phyloP scores from a whole-genome alignment of 164 flowering plant genomes.

The Umbellularia californica region DNA sequence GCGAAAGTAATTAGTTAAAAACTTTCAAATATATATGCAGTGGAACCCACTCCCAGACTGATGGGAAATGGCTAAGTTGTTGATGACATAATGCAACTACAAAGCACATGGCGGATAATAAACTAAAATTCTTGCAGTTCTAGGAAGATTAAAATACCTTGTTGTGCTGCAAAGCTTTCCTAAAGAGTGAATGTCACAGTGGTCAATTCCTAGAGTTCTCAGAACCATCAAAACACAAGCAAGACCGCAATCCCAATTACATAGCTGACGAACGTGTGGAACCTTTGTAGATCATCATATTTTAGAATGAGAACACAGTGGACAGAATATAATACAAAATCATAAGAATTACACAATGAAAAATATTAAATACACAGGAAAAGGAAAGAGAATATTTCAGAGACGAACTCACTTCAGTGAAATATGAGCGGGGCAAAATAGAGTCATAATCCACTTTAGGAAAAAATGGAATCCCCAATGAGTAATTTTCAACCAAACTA shows the following conservation, averaged over 20 bases:
- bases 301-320: not conserved
- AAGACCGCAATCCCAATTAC: slow-evolving; percentile 95
- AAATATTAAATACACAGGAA: not conserved
- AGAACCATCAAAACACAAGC: slow-evolving; percentile 92
- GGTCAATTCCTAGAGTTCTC: slow-evolving; percentile 55
- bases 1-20: too few relatives aligned
- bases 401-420: slow-evolving; percentile 55
- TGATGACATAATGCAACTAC: not conserved
- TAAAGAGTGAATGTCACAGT: slow-evolving; percentile 43
- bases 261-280: slow-evolving; percentile 72
- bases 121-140: not conserved
- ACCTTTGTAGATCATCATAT: slow-evolving; percentile 43
- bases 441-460: slow-evolving; percentile 12
- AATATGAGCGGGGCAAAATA: slow-evolving; percentile 36
- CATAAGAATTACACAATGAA: not conserved
- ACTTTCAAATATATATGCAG: too few relatives aligned
- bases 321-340: not conserved
- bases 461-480: slow-evolving; percentile 11
- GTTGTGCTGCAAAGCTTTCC: slow-evolving; percentile 65
- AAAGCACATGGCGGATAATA: not conserved
- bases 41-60: too few relatives aligned
- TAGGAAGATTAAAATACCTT: slow-evolving; percentile 39
- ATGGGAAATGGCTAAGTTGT: too few relatives aligned
- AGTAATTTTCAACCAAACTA: slow-evolving; percentile 20
- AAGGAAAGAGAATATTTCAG: not conserved